Evolutionary conservation across 2,329 filamentous ascomycete genomes (phyloP).

Genomic region (Ophiocordyceps camponoti-saundersi): DNA sequence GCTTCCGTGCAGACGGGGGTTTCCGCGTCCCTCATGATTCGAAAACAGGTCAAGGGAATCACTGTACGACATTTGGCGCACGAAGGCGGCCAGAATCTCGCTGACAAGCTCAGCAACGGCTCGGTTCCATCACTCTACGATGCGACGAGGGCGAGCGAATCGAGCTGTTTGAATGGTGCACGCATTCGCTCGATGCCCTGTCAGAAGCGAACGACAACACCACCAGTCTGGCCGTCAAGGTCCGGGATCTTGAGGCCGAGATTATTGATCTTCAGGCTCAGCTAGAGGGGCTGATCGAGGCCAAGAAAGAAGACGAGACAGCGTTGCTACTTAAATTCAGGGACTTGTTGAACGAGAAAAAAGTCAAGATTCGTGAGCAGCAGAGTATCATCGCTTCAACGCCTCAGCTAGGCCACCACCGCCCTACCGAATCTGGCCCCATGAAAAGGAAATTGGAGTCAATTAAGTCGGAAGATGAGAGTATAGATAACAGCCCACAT

Average conservation of each 20-base stretch:
- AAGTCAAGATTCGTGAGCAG: conserved; percentile 61
- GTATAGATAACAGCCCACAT: conserved; percentile 26
- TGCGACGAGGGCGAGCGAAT: conserved; percentile 40
- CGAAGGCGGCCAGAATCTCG: conserved; percentile 1
- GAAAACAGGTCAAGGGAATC: conserved; percentile 50
- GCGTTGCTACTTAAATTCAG: conserved; percentile 53
- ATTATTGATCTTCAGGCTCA: conserved; percentile 43
- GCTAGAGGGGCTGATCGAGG: conserved; percentile 46
- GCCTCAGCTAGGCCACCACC: conserved; percentile 15
- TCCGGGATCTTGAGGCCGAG: conserved; percentile 32
- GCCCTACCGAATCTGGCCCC: conserved; percentile 19
- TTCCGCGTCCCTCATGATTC: conserved; percentile 42
- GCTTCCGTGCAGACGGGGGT: conserved; percentile 37
- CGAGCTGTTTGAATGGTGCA: conserved; percentile 55
- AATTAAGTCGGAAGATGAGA: conserved; percentile 22
- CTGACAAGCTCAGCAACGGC: conserved; percentile 37
- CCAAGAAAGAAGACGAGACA: conserved; percentile 51
- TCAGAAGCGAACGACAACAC: conserved; percentile 25
- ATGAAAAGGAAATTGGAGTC: conserved; percentile 31
- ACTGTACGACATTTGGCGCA: conserved; percentile 28
- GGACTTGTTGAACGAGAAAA: conserved; percentile 60
- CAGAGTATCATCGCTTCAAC: conserved; percentile 38
- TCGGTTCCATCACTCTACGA: conserved; percentile 46
- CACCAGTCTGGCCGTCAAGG: conserved; percentile 21
- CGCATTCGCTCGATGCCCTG: conserved; percentile 33